Conservation (phyloP, 352 stramenopile genomes). For the Phytopythium sindhum region DNA sequence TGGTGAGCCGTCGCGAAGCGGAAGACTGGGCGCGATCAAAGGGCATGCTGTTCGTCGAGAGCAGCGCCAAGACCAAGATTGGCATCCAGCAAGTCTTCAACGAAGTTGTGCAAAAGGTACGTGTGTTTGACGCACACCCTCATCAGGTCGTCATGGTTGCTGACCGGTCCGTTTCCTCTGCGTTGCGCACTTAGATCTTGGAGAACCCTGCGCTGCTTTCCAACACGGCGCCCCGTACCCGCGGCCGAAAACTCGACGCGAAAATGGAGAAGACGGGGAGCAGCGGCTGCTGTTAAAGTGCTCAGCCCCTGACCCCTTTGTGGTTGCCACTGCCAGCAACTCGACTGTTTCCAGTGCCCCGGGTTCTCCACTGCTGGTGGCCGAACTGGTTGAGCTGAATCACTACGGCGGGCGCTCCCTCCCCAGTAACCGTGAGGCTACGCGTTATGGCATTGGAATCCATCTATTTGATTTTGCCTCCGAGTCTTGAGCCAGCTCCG, state of each 20-base stretch:
- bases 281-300: slow-evolving; percentile 50
- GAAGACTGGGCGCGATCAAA: slow-evolving; percentile 96
- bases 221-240: slow-evolving; percentile 79
- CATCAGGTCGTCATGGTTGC: not conserved
- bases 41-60: slow-evolving; percentile 98
- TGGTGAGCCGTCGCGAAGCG: slow-evolving; percentile 91
- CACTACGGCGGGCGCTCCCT: not conserved
- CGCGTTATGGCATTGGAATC: not conserved
- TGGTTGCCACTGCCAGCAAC: not conserved
- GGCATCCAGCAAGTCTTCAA: slow-evolving; percentile 96
- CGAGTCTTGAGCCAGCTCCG: not conserved
- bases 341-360: not conserved
- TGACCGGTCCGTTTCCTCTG: not conserved
- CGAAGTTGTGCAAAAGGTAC: slow-evolving; percentile 97
- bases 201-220: slow-evolving; percentile 88
- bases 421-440: not conserved
- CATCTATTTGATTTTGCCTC: slow-evolving; percentile 4
- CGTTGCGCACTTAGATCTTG: slow-evolving; percentile 61
- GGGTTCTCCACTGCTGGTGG: not conserved
- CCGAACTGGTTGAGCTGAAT: not conserved
- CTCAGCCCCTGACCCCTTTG: not conserved
- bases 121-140: not conserved
- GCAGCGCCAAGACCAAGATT: slow-evolving; percentile 94
- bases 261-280: slow-evolving; percentile 54
- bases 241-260: slow-evolving; percentile 52